Conservation (phyloP, 179 eudicot species). For the Silene vulgaris region DNA sequence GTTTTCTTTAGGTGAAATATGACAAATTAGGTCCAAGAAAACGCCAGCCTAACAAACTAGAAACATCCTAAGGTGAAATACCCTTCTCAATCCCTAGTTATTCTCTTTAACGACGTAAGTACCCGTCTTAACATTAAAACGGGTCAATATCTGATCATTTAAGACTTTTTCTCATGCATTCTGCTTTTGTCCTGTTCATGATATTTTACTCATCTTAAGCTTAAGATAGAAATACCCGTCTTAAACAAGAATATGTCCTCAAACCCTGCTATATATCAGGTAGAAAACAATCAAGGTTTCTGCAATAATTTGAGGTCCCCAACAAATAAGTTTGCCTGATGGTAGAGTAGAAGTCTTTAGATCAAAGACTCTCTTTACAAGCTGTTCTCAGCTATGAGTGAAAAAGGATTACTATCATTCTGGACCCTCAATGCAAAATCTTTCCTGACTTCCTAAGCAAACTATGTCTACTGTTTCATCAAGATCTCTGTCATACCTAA, state of each 20-base stretch:
- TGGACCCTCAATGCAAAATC: constrained; percentile 12
- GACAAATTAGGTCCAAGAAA: constrained; percentile 10
- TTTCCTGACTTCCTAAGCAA: constrained; percentile 51
- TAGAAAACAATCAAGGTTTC: not conserved
- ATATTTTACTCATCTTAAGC: no score
- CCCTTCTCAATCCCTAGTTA: not conserved
- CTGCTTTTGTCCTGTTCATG: no score
- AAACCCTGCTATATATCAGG: not conserved
- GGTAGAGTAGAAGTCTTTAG: constrained; percentile 26
- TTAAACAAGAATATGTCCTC: no score
- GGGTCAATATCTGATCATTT: no score
- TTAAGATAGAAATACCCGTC: no score
- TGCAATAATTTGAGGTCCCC: not conserved
- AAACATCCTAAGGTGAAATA: not conserved
- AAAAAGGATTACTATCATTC: constrained; percentile 13
- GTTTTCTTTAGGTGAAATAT: not conserved
- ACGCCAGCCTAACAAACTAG: not conserved
- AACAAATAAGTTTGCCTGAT: constrained; percentile 1
- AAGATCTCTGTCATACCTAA: constrained; percentile 20
- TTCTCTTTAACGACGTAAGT: no score
- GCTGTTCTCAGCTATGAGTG: constrained; percentile 22
- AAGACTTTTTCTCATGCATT: no score
- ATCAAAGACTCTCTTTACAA: constrained; percentile 22
- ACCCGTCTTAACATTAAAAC: no score
- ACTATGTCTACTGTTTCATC: constrained; percentile 21